These are phyloP conservation scores for Entomortierella beljakovae DNA, from an alignment of 192 early-diverging fungal genomes.

Conservation along the genomic window DNA sequence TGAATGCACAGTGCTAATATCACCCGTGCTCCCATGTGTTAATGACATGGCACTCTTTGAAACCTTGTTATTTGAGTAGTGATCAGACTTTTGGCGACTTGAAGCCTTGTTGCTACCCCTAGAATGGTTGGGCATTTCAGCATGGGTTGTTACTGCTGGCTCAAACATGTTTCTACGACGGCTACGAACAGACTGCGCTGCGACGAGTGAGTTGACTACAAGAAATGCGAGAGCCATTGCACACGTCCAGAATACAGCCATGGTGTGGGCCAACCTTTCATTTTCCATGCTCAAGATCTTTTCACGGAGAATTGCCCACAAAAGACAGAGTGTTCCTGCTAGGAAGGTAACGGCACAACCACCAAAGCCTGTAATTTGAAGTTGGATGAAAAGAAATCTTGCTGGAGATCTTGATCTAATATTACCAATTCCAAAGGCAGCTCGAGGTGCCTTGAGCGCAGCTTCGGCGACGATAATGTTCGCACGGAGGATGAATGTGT, in stretches of 20 bases:
- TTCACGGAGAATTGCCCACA: slow-evolving; percentile 26
- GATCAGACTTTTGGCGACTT: not conserved
- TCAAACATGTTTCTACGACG: slow-evolving; percentile 16
- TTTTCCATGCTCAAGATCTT: slow-evolving; percentile 11
- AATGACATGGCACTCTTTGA: slow-evolving; percentile 5
- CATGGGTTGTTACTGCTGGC: not conserved
- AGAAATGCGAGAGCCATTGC: slow-evolving; percentile 27
- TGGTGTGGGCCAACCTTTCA: slow-evolving; percentile 6
- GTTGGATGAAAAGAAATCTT: slow-evolving; percentile 35
- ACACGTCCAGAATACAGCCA: slow-evolving; percentile 37
- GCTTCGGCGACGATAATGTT: slow-evolving; percentile 49
- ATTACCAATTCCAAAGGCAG: slow-evolving; percentile 39
- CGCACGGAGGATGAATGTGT: slow-evolving; percentile 47
- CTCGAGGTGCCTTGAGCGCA: slow-evolving; percentile 38
- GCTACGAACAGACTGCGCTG: slow-evolving; percentile 20
- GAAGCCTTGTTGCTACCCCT: not conserved
- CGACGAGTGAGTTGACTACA: slow-evolving; percentile 11
- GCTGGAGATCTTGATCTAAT: slow-evolving; percentile 33
- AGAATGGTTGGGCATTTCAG: not conserved
- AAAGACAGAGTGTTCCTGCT: slow-evolving; percentile 17
- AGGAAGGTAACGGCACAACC: slow-evolving; percentile 24
- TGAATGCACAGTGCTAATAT: slow-evolving; percentile 22
- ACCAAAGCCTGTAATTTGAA: slow-evolving; percentile 40
- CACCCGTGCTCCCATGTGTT: slow-evolving; percentile 7
- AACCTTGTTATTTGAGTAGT: not conserved